Base-by-base conservation (phyloP, 2,329 filamentous ascomycete species). In the Calonectria honghensis region DNA sequence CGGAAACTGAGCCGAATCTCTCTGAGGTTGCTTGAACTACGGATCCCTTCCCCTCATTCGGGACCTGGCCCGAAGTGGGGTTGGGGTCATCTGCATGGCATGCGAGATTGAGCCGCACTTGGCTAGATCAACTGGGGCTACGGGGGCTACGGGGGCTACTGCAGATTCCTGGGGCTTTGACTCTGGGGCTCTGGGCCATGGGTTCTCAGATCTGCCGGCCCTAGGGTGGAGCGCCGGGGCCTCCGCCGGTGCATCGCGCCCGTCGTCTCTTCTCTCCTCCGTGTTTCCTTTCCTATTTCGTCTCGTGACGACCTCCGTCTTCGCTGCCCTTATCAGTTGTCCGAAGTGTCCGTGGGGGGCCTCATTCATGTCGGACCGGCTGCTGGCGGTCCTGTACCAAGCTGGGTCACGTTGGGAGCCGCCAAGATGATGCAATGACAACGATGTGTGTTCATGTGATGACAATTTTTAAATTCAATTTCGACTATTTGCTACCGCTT, bases 1-100 rank as follows among this genome's bases (percentile, higher is more conserved):
- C 57, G 57, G 57, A 27, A 45, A 31, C 24, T 41, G 35, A 63
- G 57, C 57, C 57, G 57, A 63, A 63, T 63, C 24, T 63, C 18
- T 1, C 16, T 4, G 57, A 11, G 35, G 24, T 37, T 63, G 57
- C 35, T 39, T 10, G n/a, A 63, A 41, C 57, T 63, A 63, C 57
- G 57, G 57, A 63, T 16, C 57, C 57, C 57, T 63, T 39, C 35
- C 57, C 57, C 35, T 63, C 57, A 63, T 63, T 63, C 57, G 57
- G 57, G 57, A 41, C 9, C 35, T 27, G 57, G 14, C 37, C 57
- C 57, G 57, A 57, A 63, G 57, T 41, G 57, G 57, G 57, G 57
- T 63, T 24, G 57, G 6, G 24, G 57, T 27, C 24, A n/a, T 63
- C 20, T 48, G 45, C 45, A 48, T 48, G 45, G 27, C n/a, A 35